Conservation (phyloP, 345 rosid species). For the Aegle marmelos region DNA sequence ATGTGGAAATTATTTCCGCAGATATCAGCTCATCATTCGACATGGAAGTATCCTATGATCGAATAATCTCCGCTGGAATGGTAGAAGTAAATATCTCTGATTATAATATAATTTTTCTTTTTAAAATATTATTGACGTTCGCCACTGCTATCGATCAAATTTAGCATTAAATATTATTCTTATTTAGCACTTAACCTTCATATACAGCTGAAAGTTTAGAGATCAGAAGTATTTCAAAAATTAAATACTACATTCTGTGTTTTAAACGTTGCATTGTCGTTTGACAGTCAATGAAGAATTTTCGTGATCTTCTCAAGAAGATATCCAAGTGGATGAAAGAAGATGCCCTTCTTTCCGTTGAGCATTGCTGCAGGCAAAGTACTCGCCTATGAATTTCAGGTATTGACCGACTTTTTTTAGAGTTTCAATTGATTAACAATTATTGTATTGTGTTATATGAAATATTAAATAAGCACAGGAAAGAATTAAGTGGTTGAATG, state of each 20-base stretch:
- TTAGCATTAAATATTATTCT: background rate
- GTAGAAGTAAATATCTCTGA: constrained; percentile 48
- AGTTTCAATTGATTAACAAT: too few species aligned
- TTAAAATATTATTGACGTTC: too few species aligned
- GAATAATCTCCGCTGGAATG: constrained; percentile 75
- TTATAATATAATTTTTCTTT: too few species aligned
- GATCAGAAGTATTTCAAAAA: too few species aligned
- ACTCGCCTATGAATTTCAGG: constrained; percentile 87
- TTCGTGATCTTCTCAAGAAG: constrained; percentile 66
- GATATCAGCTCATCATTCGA: constrained; percentile 66
- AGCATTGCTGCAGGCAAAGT: constrained; percentile 81
- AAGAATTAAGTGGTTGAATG: too few species aligned
- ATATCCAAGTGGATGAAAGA: constrained; percentile 81
- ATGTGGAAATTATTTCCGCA: constrained; percentile 74
- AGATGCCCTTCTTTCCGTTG: constrained; percentile 72
- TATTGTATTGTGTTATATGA: too few species aligned
- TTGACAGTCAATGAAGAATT: constrained; percentile 81
- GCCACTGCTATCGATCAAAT: too few species aligned
- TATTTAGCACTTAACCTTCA: too few species aligned
- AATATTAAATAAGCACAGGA: too few species aligned
- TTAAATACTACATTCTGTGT: too few species aligned
- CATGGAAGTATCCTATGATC: constrained; percentile 66
- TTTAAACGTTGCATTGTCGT: too few species aligned
- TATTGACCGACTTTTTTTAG: constrained; percentile 8
- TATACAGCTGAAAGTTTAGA: too few species aligned